Percentiles rank a stretch among this genome's conserved stretches.
These are phyloP conservation scores for Wickerhamomyces sp. DNA, from an alignment of 1,139 yeast species.

Conservation along the genomic window DNA sequence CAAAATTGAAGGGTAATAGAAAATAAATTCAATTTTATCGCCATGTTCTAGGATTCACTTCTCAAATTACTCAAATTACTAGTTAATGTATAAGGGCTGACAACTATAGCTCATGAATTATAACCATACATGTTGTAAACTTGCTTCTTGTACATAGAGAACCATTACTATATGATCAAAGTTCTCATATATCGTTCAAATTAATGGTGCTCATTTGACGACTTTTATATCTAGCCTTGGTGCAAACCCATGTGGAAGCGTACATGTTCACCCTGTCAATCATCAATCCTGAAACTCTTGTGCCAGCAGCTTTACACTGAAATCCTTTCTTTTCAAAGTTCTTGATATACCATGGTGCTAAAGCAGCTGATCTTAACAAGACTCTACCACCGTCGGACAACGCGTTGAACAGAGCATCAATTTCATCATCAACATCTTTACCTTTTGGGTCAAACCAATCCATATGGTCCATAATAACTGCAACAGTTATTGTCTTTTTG, in stretches of 20 bases:
- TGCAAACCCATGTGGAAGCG: constrained; percentile 84
- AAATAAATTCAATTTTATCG: too few relatives aligned
- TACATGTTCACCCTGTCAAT: constrained; percentile 85
- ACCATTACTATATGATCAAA: too few relatives aligned
- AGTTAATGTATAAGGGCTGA: too few relatives aligned
- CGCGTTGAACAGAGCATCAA: constrained; percentile 59
- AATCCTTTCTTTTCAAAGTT: constrained; percentile 68
- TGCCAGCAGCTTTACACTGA: constrained; percentile 62
- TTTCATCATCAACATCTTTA: constrained; percentile 60
- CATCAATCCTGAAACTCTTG: constrained; percentile 55
- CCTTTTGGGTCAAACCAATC: constrained; percentile 80
- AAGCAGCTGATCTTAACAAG: constrained; percentile 70
- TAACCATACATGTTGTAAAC: too few relatives aligned
- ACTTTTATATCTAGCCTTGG: constrained; percentile 33
- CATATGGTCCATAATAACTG: constrained; percentile 88
- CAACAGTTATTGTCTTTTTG: constrained; percentile 62
- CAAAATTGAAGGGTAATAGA: too few relatives aligned
- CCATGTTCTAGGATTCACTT: too few relatives aligned
- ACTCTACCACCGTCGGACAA: constrained; percentile 68
- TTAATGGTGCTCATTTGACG: constrained; percentile 28
- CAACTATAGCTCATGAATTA: too few relatives aligned
- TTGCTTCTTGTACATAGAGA: too few relatives aligned
- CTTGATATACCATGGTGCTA: constrained; percentile 71
- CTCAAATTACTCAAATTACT: too few relatives aligned
- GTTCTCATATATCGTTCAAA: too few relatives aligned